Conservation (phyloP, 2,329 filamentous ascomycete species). For the Penicillium sp. region DNA sequence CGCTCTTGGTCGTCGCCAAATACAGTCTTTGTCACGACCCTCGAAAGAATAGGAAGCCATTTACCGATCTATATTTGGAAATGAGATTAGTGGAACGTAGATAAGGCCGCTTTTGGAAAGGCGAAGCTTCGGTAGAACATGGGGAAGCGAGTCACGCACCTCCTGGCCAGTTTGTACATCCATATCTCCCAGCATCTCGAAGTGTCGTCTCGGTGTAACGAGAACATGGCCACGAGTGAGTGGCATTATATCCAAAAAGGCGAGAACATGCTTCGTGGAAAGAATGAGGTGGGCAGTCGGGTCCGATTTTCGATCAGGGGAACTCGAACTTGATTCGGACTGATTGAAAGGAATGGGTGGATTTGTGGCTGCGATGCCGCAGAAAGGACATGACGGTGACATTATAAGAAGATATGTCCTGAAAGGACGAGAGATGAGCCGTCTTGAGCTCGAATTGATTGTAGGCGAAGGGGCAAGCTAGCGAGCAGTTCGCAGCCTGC, state of each 20-base stretch:
- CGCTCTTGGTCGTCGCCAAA: slow-evolving; percentile 48
- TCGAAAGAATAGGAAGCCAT: slow-evolving; percentile 59
- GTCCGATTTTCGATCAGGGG: slow-evolving; percentile 14
- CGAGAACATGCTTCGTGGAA: slow-evolving; percentile 75
- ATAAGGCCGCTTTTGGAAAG: background rate
- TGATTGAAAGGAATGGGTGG: slow-evolving; percentile 40
- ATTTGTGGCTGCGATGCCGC: slow-evolving; percentile 59
- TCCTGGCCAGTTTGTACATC: slow-evolving; percentile 65
- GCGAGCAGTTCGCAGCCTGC: too few relatives aligned
- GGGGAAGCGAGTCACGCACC: slow-evolving; percentile 54
- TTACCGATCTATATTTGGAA: slow-evolving; percentile 43
- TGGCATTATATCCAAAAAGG: slow-evolving; percentile 93
- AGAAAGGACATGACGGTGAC: slow-evolving; percentile 57
- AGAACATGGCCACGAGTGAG: slow-evolving; percentile 82
- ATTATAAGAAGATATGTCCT: slow-evolving; percentile 20
- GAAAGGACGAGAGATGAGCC: too few relatives aligned
- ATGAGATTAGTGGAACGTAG: background rate
- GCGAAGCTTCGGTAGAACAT: background rate
- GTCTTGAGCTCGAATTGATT: too few relatives aligned
- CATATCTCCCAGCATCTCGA: slow-evolving; percentile 76
- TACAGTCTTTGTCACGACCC: slow-evolving; percentile 73
- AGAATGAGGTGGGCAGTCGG: slow-evolving; percentile 64
- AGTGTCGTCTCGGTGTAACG: slow-evolving; percentile 76
- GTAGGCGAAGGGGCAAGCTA: too few relatives aligned
- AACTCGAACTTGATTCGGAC: slow-evolving; percentile 27